phyloP scores from a whole-genome alignment of 202 grass and related monocot genomes.

The Saccharum hybrid region DNA sequence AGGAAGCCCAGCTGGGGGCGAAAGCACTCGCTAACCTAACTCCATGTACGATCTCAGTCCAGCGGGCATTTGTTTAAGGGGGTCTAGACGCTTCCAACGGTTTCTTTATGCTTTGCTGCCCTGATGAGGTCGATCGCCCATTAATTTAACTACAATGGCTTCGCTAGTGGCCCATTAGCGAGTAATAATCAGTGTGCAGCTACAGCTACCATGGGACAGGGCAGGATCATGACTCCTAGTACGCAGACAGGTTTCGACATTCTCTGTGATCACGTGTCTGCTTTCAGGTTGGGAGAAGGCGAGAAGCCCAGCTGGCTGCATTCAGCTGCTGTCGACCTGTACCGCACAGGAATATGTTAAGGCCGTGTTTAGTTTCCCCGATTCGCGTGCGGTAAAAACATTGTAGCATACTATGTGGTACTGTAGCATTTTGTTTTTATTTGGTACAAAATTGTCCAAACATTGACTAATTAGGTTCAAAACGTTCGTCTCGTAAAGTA shows the following conservation, averaged over 20 bases:
- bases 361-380: no score
- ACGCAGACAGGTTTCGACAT: conserved; percentile 38
- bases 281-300: not conserved
- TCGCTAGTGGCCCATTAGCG: conserved; percentile 33
- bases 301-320: not conserved
- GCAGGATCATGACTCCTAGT: conserved; percentile 37
- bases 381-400: no score
- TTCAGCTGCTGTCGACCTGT: not conserved
- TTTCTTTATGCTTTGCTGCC: conserved; percentile 29
- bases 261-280: not conserved
- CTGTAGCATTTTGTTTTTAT: no score
- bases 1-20: conserved; percentile 24
- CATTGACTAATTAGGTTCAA: no score
- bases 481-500: no score
- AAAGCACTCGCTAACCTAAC: conserved; percentile 49
- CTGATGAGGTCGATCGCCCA: not conserved
- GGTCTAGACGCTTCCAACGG: conserved; percentile 34
- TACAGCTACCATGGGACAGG: conserved; percentile 10
- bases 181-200: not conserved
- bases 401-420: no score
- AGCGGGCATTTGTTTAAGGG: not conserved
- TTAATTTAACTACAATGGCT: not conserved
- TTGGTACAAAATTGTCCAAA: no score
- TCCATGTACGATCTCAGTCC: conserved; percentile 15
- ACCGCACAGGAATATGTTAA: not conserved